Conservation (phyloP, 352 stramenopile genomes). For the Blastocystis sp. region DNA sequence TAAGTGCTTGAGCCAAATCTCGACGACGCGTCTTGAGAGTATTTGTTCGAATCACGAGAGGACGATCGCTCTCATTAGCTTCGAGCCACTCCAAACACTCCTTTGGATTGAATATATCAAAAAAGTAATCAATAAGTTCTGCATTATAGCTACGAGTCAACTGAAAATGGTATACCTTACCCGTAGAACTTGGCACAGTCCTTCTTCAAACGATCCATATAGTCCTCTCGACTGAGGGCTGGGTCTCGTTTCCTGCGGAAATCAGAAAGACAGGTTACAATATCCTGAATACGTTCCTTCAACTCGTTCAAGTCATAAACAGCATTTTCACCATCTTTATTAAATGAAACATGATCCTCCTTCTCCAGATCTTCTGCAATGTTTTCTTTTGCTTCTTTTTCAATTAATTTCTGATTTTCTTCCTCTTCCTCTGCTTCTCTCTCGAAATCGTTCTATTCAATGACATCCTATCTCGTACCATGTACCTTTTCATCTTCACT, state of each 20-base stretch:
- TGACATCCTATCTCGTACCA: not conserved
- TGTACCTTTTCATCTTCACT: conserved; percentile 25
- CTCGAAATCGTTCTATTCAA: conserved; percentile 72
- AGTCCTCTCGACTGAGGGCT: conserved; percentile 87
- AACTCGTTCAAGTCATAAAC: conserved; percentile 78
- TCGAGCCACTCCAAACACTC: conserved; percentile 93
- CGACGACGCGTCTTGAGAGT: conserved; percentile 96
- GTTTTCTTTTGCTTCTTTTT: conserved; percentile 83
- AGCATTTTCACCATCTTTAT: conserved; percentile 79
- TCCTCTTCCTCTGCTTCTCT: conserved; percentile 70
- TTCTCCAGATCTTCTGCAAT: conserved; percentile 78
- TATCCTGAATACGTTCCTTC: conserved; percentile 88
- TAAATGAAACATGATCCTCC: conserved; percentile 72
- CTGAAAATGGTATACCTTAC: not conserved
- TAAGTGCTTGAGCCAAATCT: conserved; percentile 93
- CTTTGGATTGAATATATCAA: conserved; percentile 71
- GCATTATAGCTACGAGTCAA: conserved; percentile 84
- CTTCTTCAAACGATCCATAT: conserved; percentile 81
- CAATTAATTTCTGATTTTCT: conserved; percentile 74
- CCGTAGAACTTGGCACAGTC: conserved; percentile 66
- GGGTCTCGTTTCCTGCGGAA: conserved; percentile 89
- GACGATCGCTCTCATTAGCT: conserved; percentile 91
- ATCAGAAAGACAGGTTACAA: conserved; percentile 82
- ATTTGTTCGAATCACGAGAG: conserved; percentile 98
- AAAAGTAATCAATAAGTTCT: conserved; percentile 93